phyloP scores from a whole-genome alignment of 257 asterid genomes.

The Thymus mandschuricus region DNA sequence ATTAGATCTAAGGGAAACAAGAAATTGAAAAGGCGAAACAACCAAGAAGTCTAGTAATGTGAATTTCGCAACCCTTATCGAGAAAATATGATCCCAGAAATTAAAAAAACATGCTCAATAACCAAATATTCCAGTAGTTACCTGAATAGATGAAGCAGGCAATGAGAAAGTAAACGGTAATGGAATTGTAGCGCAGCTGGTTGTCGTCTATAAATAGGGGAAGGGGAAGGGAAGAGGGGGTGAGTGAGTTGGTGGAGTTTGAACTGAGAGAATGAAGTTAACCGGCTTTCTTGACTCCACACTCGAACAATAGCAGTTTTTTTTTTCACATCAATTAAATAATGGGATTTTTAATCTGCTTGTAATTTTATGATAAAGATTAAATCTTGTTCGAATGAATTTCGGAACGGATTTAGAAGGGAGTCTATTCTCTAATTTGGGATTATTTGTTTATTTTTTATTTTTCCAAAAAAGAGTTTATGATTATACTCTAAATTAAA shows the following conservation, averaged over 20 bases:
- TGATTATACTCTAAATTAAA: no score
- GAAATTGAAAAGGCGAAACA: conserved; percentile 1
- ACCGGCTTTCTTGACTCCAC: conserved; percentile 34
- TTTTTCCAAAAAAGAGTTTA: neutral
- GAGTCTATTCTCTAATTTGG: neutral
- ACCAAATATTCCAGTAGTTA: neutral
- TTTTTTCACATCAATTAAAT: neutral
- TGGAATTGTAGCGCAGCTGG: conserved; percentile 25
- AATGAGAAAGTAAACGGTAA: neutral
- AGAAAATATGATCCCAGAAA: conserved; percentile 23
- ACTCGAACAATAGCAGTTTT: conserved; percentile 6
- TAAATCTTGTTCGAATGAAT: neutral
- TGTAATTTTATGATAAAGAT: neutral
- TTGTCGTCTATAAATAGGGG: conserved; percentile 18
- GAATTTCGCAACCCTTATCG: conserved; percentile 12
- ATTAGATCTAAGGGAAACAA: conserved; percentile 30
- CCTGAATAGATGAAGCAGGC: conserved; percentile 27
- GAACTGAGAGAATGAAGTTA: conserved; percentile 6
- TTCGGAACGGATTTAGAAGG: neutral
- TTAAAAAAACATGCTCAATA: conserved; percentile 9
- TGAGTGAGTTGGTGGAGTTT: conserved; percentile 23
- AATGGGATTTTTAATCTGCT: neutral
- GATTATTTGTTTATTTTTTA: no score
- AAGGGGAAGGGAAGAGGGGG: conserved; percentile 11
- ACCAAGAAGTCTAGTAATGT: conserved; percentile 5